Evolutionary conservation across 305 asterid genomes (phyloP).

Genomic region (Fraxinus sp.): DNA sequence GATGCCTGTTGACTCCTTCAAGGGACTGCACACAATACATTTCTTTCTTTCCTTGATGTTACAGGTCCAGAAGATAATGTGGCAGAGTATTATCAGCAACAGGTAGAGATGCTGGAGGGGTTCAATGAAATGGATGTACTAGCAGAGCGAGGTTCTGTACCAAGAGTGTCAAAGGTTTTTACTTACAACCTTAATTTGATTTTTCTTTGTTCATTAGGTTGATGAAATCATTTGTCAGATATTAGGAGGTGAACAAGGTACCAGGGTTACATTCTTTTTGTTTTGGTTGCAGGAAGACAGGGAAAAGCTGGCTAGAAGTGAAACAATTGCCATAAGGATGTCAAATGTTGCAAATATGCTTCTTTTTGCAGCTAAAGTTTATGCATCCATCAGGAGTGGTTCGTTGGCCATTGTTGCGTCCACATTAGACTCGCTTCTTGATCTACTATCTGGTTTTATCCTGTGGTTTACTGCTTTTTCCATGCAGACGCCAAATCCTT

Average conservation of each 20-base stretch:
- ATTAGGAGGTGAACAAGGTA: background rate
- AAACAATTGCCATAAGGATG: conserved; percentile 45
- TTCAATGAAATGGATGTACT: conserved; percentile 57
- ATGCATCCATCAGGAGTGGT: conserved; percentile 52
- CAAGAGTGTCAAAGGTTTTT: conserved; percentile 45
- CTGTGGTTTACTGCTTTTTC: conserved; percentile 60
- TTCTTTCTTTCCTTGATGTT: conserved; percentile 14
- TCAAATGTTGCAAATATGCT: conserved; percentile 54
- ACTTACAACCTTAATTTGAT: background rate
- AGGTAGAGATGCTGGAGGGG: conserved; percentile 54
- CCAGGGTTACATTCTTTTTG: background rate
- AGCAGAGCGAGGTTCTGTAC: conserved; percentile 48
- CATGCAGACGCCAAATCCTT: conserved; percentile 52
- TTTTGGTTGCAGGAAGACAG: conserved; percentile 44
- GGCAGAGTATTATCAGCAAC: conserved; percentile 53
- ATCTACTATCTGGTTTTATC: conserved; percentile 52
- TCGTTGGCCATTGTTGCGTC: conserved; percentile 56
- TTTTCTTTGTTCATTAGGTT: background rate
- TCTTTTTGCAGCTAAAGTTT: conserved; percentile 54
- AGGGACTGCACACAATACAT: background rate
- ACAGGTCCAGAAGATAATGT: conserved; percentile 47
- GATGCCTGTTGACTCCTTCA: background rate
- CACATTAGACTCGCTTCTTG: conserved; percentile 55
- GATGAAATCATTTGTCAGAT: background rate
- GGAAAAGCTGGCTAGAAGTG: conserved; percentile 49